These are phyloP conservation scores for Backusella sp. DNA, from an alignment of 192 early-diverging fungal genomes.

Conservation along the genomic window DNA sequence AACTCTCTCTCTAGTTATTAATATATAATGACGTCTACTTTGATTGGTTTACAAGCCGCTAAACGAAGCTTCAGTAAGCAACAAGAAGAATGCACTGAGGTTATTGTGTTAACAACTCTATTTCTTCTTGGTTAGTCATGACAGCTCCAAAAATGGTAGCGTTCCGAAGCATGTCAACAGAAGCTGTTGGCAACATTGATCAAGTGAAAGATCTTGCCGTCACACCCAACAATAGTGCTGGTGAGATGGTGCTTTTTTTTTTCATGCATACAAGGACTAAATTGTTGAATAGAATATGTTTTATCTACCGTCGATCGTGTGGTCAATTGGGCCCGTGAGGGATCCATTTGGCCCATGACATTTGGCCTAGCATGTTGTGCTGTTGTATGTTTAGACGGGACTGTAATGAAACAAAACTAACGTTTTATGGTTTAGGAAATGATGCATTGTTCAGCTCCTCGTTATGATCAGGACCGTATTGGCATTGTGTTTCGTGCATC, in stretches of 20 bases:
- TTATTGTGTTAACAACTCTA: not conserved
- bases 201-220: slow-evolving; percentile 29
- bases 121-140: not conserved
- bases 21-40: too few species aligned
- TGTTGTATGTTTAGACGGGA: slow-evolving; percentile 32
- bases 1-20: too few species aligned
- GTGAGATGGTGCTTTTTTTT: not conserved
- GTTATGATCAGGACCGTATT: slow-evolving; percentile 97
- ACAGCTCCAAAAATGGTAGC: slow-evolving; percentile 11
- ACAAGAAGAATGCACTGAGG: not conserved
- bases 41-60: slow-evolving; percentile 21
- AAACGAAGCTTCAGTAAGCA: slow-evolving; percentile 32
- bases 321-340: slow-evolving; percentile 90
- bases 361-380: slow-evolving; percentile 95
- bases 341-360: slow-evolving; percentile 87
- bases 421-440: slow-evolving; percentile 66
- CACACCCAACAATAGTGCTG: slow-evolving; percentile 35
- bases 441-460: slow-evolving; percentile 96
- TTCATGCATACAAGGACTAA: not conserved
- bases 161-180: slow-evolving; percentile 31
- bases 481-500: slow-evolving; percentile 97
- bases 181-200: slow-evolving; percentile 27
- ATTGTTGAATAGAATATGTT: slow-evolving; percentile 58
- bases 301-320: slow-evolving; percentile 92
- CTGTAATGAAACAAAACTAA: not conserved